Percentiles rank a stretch among this genome's conserved stretches.
phyloP scores from a whole-genome alignment of 2,329 filamentous ascomycete genomes.

The Fusarium camptoceras region DNA sequence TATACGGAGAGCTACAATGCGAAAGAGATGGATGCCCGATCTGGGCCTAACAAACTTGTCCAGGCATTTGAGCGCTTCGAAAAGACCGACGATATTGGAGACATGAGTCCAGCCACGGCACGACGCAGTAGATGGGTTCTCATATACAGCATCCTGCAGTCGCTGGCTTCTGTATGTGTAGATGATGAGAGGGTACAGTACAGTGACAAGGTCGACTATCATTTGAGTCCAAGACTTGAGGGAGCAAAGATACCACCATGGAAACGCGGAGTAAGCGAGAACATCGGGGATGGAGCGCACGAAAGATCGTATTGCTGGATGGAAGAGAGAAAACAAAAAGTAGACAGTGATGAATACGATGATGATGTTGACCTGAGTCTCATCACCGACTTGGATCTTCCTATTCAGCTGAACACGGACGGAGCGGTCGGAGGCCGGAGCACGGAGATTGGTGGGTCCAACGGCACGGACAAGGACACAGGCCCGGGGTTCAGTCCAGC shows the following conservation, averaged over 20 bases:
- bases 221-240: conserved; percentile 65
- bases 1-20: conserved; percentile 72
- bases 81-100: conserved; percentile 62
- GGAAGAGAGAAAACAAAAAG: conserved; percentile 49
- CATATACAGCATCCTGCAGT: conserved; percentile 70
- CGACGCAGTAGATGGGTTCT: conserved; percentile 71
- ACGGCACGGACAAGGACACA: conserved; percentile 1
- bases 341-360: conserved; percentile 9
- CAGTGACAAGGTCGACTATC: conserved; percentile 65
- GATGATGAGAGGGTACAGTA: conserved; percentile 66
- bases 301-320: conserved; percentile 67
- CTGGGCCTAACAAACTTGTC: conserved; percentile 63
- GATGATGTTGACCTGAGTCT: conserved; percentile 18
- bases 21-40: conserved; percentile 63
- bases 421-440: conserved; percentile 19
- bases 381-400: conserved; percentile 13
- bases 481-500: conserved; percentile 12
- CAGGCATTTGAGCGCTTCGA: conserved; percentile 68
- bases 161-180: conserved; percentile 68
- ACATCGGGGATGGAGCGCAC: conserved; percentile 56
- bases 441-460: conserved; percentile 20
- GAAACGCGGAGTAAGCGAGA: conserved; percentile 49
- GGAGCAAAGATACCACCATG: conserved; percentile 62
- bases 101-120: conserved; percentile 65
- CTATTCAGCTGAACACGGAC: conserved; percentile 20